A percentile compares a stretch with the other conserved stretches of the same genome.
phyloP scores from a whole-genome alignment of 1,284 basidiomycete species.

The Hypsizygus ulmarius region DNA sequence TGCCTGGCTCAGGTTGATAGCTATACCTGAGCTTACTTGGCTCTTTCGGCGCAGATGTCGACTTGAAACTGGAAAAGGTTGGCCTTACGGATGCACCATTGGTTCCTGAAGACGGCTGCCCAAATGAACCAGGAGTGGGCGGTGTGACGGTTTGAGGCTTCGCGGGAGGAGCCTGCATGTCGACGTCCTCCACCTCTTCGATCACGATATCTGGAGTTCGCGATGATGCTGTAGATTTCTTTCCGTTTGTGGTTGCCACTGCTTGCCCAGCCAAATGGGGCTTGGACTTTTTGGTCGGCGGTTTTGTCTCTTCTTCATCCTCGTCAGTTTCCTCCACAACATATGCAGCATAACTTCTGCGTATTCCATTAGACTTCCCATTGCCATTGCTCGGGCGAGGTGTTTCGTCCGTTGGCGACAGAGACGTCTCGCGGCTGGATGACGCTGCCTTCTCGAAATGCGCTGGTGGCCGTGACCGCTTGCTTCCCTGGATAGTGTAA shows the following conservation, averaged over 20 bases:
- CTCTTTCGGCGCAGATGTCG: conserved; percentile 54
- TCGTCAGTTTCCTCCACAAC: conserved; percentile 35
- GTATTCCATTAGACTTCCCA: conserved; percentile 2
- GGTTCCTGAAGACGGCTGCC: background rate
- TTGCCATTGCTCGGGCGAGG: conserved; percentile 2
- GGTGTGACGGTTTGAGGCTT: conserved; percentile 19
- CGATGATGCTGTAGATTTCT: conserved; percentile 2
- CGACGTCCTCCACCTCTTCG: conserved; percentile 30
- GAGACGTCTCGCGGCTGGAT: conserved; percentile 1
- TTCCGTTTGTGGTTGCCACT: conserved; percentile 7
- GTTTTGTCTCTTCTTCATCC: conserved; percentile 24
- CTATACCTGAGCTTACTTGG: conserved; percentile 72
- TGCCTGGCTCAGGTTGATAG: conserved; percentile 44
- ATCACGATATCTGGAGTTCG: conserved; percentile 24
- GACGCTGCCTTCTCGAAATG: conserved; percentile 28
- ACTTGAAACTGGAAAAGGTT: conserved; percentile 28
- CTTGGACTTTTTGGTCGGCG: conserved; percentile 31
- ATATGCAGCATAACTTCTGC: conserved; percentile 17
- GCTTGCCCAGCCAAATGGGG: conserved; percentile 24
- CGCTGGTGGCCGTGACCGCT: conserved; percentile 62
- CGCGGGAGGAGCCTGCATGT: conserved; percentile 20
- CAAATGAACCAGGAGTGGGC: conserved; percentile 15
- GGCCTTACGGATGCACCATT: conserved; percentile 11
- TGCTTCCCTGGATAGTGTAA: conserved; percentile 52
- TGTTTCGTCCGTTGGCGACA: conserved; percentile 21